Evolutionary conservation across 2,329 filamentous ascomycete species (phyloP).

Genomic region (Aspergillus fructus): DNA sequence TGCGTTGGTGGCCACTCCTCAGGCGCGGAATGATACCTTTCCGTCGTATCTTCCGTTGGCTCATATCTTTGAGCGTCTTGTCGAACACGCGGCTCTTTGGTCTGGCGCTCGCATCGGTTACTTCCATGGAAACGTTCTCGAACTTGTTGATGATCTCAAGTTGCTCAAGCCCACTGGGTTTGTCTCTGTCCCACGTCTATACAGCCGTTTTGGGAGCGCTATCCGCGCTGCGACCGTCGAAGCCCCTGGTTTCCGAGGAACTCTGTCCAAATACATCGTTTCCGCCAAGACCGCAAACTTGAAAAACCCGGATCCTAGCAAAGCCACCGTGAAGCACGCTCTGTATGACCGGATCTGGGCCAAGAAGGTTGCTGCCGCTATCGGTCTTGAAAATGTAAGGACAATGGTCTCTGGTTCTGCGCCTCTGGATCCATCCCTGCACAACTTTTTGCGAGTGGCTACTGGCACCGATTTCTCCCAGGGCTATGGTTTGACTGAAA

Average conservation of each 20-base stretch:
- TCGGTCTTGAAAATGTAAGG: slow-evolving; percentile 73
- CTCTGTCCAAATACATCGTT: slow-evolving; percentile 76
- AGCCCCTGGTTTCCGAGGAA: slow-evolving; percentile 74
- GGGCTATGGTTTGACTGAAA: slow-evolving; percentile 92
- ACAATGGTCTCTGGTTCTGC: slow-evolving; percentile 86
- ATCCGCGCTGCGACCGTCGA: slow-evolving; percentile 79
- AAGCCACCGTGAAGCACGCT: slow-evolving; percentile 63
- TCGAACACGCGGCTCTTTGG: slow-evolving; percentile 73
- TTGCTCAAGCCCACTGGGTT: slow-evolving; percentile 78
- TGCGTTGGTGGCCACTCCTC: slow-evolving; percentile 55
- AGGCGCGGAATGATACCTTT: slow-evolving; percentile 61
- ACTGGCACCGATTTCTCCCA: slow-evolving; percentile 78
- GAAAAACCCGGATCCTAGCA: slow-evolving; percentile 64
- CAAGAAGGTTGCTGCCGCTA: slow-evolving; percentile 77
- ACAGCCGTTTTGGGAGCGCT: slow-evolving; percentile 82
- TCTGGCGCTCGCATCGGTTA: slow-evolving; percentile 78
- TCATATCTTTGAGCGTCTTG: slow-evolving; percentile 87
- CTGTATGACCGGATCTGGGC: slow-evolving; percentile 74
- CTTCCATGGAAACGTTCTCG: slow-evolving; percentile 87
- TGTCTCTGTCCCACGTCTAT: slow-evolving; percentile 86
- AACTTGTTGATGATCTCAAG: slow-evolving; percentile 89
- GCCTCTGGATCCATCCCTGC: slow-evolving; percentile 82
- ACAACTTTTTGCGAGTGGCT: slow-evolving; percentile 82
- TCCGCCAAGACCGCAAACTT: slow-evolving; percentile 76
- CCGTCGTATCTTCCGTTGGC: slow-evolving; percentile 90